Conservation (phyloP, 345 rosid genomes). For the Camelina sativa region DNA sequence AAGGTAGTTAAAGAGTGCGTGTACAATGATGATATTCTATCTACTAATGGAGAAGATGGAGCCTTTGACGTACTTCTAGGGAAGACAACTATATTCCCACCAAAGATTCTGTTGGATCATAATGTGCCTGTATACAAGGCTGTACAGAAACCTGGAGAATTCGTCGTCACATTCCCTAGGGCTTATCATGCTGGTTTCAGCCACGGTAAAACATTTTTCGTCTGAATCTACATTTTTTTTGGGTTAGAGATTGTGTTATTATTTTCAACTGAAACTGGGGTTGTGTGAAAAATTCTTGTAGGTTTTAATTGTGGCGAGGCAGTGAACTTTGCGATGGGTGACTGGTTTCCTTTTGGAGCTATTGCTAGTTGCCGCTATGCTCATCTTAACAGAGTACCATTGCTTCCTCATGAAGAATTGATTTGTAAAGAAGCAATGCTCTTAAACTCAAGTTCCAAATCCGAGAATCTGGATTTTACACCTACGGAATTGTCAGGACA, state of each 20-base stretch:
- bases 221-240: conserved; percentile 2
- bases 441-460: conserved; percentile 54
- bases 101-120: conserved; percentile 79
- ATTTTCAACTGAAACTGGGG: background rate
- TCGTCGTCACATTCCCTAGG: conserved; percentile 86
- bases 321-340: conserved; percentile 96
- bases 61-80: conserved; percentile 97
- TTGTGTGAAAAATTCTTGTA: conserved; percentile 43
- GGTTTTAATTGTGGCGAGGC: conserved; percentile 99
- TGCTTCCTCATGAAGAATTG: conserved; percentile 98
- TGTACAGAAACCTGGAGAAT: conserved; percentile 98
- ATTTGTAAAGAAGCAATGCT: conserved; percentile 96
- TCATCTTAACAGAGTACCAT: conserved; percentile 82
- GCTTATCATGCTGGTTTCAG: conserved; percentile 99
- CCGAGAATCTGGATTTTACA: conserved; percentile 65
- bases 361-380: conserved; percentile 94
- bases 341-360: conserved; percentile 97
- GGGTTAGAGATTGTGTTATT: background rate
- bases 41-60: conserved; percentile 87
- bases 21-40: conserved; percentile 73
- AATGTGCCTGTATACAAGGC: conserved; percentile 95
- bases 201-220: conserved; percentile 63
- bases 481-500: conserved; percentile 62
- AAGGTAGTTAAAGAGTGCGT: conserved; percentile 88
- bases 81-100: conserved; percentile 96